Conservation (phyloP, 225 moss, liverwort and hornwort species). For the Pseudoscleropodium purum region DNA sequence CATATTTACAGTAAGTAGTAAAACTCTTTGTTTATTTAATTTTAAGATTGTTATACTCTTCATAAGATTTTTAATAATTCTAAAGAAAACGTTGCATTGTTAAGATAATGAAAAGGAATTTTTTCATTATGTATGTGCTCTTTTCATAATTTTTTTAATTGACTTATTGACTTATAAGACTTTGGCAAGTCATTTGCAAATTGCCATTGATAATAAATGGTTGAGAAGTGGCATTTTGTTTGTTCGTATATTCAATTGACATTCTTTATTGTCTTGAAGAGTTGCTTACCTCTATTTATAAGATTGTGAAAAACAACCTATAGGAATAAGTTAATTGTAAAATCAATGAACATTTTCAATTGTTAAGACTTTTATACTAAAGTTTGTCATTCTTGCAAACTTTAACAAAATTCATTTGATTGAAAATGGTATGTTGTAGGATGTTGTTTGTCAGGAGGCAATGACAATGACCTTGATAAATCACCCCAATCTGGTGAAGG, state of each 20-base stretch:
- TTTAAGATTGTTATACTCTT: background rate
- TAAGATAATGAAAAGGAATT: background rate
- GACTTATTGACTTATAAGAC: background rate
- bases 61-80: background rate
- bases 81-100: background rate
- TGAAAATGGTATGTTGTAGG: background rate
- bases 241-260: background rate
- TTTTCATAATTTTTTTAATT: background rate
- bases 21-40: background rate
- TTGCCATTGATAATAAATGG: background rate
- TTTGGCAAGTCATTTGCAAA: background rate
- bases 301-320: background rate
- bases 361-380: too few species aligned
- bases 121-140: background rate
- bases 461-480: conserved; percentile 79
- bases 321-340: too few species aligned
- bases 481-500: conserved; percentile 86
- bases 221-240: background rate
- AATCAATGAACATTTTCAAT: background rate
- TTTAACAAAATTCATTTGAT: background rate
- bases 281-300: background rate
- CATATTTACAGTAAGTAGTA: background rate
- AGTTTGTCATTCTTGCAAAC: background rate
- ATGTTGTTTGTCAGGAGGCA: conserved; percentile 71
- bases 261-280: background rate